Percentiles rank a stretch among this genome's conserved stretches.
phyloP scores from a whole-genome alignment of 495 filamentous ascomycete species.

The Apiosordaria backusii region DNA sequence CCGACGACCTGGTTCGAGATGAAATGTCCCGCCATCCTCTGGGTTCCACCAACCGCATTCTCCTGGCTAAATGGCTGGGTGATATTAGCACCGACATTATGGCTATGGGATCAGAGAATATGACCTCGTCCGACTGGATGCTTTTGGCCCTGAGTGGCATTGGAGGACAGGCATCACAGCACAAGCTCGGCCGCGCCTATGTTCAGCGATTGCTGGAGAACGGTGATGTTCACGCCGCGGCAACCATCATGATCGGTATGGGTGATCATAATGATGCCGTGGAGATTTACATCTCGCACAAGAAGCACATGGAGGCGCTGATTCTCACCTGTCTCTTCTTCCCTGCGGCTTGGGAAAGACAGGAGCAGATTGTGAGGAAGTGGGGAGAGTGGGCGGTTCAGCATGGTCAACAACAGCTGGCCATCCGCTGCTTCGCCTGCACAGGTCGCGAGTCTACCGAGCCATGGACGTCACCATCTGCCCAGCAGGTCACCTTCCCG shows the following conservation, averaged over 20 bases:
- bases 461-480: slow-evolving; percentile 79
- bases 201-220: slow-evolving; percentile 86
- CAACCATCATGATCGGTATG: slow-evolving; percentile 84
- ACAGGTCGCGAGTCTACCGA: slow-evolving; percentile 69
- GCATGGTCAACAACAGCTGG: slow-evolving; percentile 81
- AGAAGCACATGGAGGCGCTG: slow-evolving; percentile 85
- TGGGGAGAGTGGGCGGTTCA: slow-evolving; percentile 93
- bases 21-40: slow-evolving; percentile 73
- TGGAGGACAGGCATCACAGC: slow-evolving; percentile 71
- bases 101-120: slow-evolving; percentile 72
- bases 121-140: slow-evolving; percentile 95
- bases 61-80: slow-evolving; percentile 88
- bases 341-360: slow-evolving; percentile 81
- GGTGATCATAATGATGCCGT: slow-evolving; percentile 93
- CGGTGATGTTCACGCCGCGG: slow-evolving; percentile 87
- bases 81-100: slow-evolving; percentile 79
- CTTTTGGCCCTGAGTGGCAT: slow-evolving; percentile 88
- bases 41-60: slow-evolving; percentile 69
- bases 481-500: slow-evolving; percentile 62
- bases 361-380: slow-evolving; percentile 79
- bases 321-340: slow-evolving; percentile 72
- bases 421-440: slow-evolving; percentile 88
- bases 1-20: slow-evolving; percentile 77
- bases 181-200: slow-evolving; percentile 87
- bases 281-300: slow-evolving; percentile 92